These are phyloP conservation scores for Decorospora gaudefroyi DNA, from an alignment of 2,329 filamentous ascomycete genomes.

Conservation along the genomic window DNA sequence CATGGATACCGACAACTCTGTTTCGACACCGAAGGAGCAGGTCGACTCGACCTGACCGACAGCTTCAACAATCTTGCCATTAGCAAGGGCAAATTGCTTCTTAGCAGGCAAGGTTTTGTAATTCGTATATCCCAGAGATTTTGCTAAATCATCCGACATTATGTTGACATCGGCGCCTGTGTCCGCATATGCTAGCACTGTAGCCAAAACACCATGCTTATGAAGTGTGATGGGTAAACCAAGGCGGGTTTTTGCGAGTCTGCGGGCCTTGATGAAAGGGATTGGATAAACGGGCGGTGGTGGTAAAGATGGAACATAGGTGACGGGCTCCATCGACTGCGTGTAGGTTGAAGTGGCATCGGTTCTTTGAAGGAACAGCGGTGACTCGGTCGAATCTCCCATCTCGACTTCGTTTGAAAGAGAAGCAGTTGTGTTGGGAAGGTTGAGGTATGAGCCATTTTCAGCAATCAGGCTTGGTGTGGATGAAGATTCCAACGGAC, in stretches of 20 bases:
- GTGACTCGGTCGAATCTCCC: too few relatives aligned
- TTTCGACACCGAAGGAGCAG: constrained; percentile 5
- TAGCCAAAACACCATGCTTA: not conserved
- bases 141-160: constrained; percentile 11
- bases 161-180: constrained; percentile 15
- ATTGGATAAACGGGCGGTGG: not conserved
- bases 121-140: not conserved
- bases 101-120: not conserved
- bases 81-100: constrained; percentile 5
- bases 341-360: too few relatives aligned
- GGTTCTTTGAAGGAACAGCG: too few relatives aligned
- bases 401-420: too few relatives aligned
- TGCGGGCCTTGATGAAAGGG: not conserved
- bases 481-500: too few relatives aligned
- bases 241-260: not conserved
- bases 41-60: not conserved
- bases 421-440: too few relatives aligned
- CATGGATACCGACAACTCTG: not conserved
- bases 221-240: constrained; percentile 12
- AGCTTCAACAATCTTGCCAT: constrained; percentile 9
- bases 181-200: constrained; percentile 13
- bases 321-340: too few relatives aligned
- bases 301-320: not conserved
- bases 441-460: too few relatives aligned
- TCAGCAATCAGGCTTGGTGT: too few relatives aligned